Evolutionary conservation across 2,329 filamentous ascomycete species (phyloP), one percentile per base, ranked within the genome.

Genomic region (Epichloe glyceriae): DNA sequence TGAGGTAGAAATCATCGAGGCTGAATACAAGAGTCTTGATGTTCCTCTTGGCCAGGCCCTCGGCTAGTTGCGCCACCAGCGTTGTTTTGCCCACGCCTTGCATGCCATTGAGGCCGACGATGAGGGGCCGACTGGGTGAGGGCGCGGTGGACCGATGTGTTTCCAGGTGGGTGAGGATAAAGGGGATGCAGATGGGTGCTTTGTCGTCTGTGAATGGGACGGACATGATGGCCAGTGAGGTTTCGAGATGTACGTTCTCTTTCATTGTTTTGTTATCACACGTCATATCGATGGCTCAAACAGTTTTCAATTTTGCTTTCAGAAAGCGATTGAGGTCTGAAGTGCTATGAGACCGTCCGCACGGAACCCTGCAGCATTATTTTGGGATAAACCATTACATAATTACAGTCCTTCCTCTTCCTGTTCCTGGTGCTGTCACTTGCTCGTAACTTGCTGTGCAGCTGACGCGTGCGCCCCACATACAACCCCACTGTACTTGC

Each of bases 61-160:
- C 64, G 56, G 80, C 76, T 42, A 95, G 76, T 4, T 78, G 74
- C 38, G 75, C 75, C 38, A 90, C 89, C 60, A 95, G 77, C 12
- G 90, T 94, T 3, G 90, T 94, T 72, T 97, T 96, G 58, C 91
- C 91, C 38, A 87, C 85, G 54, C 91, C 91, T 69, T 96, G 91
- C 30, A 95, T 81, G 54, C 90, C 91, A 60, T 94, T 95, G 60
- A 97, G 77, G 45, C 89, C 91, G 55, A 96, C 76, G 64, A 95
- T 80, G 66, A 95, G 62, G 30, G 89, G 88, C 19, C 75, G 76
- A 60, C 57, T 50, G 67, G 35, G 43, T 3, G 45, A 19, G 39
- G 69, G 56, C 33, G 55, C 50, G 40, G n/a, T 59, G 49, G 62
- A 52, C 54, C 69, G 70, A 62, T 84, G 77, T 37, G 64, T 55